Evolutionary conservation across 257 asterid genomes (phyloP), one percentile per base, ranked within the genome.

Genomic region (Plantago elongata): DNA sequence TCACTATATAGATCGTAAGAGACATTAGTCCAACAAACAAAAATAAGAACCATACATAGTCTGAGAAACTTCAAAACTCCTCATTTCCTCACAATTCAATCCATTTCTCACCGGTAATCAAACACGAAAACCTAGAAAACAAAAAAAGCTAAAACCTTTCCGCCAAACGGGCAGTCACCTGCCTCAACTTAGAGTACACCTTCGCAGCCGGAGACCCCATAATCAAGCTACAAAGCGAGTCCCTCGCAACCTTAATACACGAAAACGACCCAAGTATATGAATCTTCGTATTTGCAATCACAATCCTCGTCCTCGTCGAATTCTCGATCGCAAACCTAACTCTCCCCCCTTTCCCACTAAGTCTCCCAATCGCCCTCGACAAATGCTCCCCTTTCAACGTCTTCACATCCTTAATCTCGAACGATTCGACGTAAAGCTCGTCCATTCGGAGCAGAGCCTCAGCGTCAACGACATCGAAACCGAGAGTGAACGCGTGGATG

Each of bases 201-300:
- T 90, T 90, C 29, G 86, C 94, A 37, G 96, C 96, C 14, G 97
- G 97, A 0, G 97, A 90, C 0, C 96, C 97, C 87, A 87, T 34
- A 13, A 87, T 90, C 43, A 90, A 82, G 78, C 94, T 85, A 59
- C 96, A 90, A 9, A 90, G 81, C 3, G 98, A 85, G 72, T 85
- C 94, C 73, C 96, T 85, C 0, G 98, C 94, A 37, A 85, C 76
- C 77, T 90, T 90, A 43, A 88, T 90, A 68, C 82, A 85, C 2
- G 94, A 75, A 72, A 85, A 88, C 16, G 95, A 83, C 0, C 97
- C 97, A 46, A 90, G 71, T 27, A 90, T 79, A 69, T 90, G 96
- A 67, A 90, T 90, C 84, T 80, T 85, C 0, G 94, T 70, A 62
- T 90, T 92, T 0, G 95, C 97, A 44, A 87, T 84, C 7, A 90